Conservation (phyloP, 768 basidiomycete genomes). For the Rhizopogon vinicolor region DNA sequence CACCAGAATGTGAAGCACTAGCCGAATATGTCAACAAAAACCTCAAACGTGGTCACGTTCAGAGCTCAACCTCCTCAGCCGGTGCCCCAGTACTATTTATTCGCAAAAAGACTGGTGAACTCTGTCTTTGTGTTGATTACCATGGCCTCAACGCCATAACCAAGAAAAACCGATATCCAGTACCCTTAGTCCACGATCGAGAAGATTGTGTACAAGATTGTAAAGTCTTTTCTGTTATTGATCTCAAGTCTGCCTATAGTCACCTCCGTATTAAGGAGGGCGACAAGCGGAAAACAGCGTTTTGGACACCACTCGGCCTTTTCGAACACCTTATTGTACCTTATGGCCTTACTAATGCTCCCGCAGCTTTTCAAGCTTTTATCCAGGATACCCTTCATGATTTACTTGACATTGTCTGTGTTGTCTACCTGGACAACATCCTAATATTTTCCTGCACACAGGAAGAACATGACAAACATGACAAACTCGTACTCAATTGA, state of each 20-base stretch:
- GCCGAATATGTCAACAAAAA: slow-evolving; percentile 31
- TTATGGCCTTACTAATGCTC: slow-evolving; percentile 35
- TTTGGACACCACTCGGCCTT: slow-evolving; percentile 31
- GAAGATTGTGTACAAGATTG: slow-evolving; percentile 23
- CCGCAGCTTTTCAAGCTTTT: slow-evolving; percentile 38
- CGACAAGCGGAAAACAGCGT: slow-evolving; percentile 41
- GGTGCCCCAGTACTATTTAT: slow-evolving; percentile 31
- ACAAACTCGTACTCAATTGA: slow-evolving; percentile 28
- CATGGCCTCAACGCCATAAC: slow-evolving; percentile 30
- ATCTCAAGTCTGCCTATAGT: slow-evolving; percentile 35
- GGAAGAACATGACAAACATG: slow-evolving; percentile 31
- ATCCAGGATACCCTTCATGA: slow-evolving; percentile 37
- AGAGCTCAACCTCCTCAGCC: slow-evolving; percentile 23
- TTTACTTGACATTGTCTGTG: slow-evolving; percentile 30
- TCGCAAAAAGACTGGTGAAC: slow-evolving; percentile 21
- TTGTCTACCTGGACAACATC: slow-evolving; percentile 43
- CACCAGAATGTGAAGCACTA: slow-evolving; percentile 27
- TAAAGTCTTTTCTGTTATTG: slow-evolving; percentile 26
- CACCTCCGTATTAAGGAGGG: slow-evolving; percentile 33
- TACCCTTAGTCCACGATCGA: slow-evolving; percentile 30
- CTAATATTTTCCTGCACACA: slow-evolving; percentile 34
- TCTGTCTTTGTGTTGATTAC: slow-evolving; percentile 29
- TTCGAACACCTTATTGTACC: slow-evolving; percentile 36
- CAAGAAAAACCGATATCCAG: slow-evolving; percentile 28
- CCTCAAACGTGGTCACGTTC: slow-evolving; percentile 14